Evolutionary conservation across 2,329 filamentous ascomycete species (phyloP), one percentile per base, ranked within the genome.

Genomic region (Colletotrichum tamarilloi): DNA sequence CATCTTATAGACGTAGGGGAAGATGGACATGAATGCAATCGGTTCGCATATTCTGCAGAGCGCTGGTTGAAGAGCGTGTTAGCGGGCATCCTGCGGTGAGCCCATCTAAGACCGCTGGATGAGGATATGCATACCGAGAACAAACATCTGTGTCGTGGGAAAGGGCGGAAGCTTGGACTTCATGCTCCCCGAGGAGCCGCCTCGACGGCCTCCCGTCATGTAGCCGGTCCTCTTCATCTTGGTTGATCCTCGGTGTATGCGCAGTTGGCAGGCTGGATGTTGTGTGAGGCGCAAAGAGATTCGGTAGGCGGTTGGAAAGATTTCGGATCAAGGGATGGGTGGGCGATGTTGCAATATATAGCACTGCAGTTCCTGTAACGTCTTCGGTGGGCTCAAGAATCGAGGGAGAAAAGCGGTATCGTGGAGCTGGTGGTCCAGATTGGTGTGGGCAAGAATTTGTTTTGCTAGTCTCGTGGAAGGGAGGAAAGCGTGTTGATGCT

Each of bases 21-120:
- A 98, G 78, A 98, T 98, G 67, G 95, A 98, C 95, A 98, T 98
- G 88, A 99, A 98, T 6, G 97, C 97, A 82, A 99, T 98, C 65
- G 97, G 97, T 82, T 99, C 97, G 87, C 95, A 98, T 86, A 99
- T 96, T 80, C 97, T 93, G 85, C 95, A 98, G 80, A 98, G 88
- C 58, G 95, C 95, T 97, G 75, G 24, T 62, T 35, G 1, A n/a
- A 4, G 22, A 14, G n/a, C 16, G 28, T 19, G 59, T 68, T 19
- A 68, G 59, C 52, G 26, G 16, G 32, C 19, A 57, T 35, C 46
- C 46, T 60, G 32, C 32, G 35, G 35, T 57, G 8, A 14, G 8
- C 28, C 9, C 57, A 8, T 32, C 19, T 32, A 14, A 38, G 19
- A 30, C 32, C 22, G 46, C 49, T n/a, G 14, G 49, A 30, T 22